Percentiles rank a stretch among this genome's conserved stretches.
Evolutionary conservation across 1,139 yeast species (phyloP).

Genomic region (Pichia sp.): DNA sequence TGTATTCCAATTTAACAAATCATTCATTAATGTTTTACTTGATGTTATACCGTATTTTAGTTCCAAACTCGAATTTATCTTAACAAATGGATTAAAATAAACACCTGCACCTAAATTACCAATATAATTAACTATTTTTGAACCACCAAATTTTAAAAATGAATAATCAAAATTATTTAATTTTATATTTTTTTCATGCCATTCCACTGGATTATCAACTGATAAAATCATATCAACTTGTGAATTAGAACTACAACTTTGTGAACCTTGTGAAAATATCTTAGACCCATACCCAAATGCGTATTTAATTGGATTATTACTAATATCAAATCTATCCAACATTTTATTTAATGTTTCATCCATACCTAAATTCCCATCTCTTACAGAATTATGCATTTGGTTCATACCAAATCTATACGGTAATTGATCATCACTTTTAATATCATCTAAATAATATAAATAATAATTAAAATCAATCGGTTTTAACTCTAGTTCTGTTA

Average conservation of each 20-base stretch:
- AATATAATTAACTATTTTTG: constrained; percentile 49
- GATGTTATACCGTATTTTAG: constrained; percentile 87
- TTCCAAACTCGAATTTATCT: constrained; percentile 38
- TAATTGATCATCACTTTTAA: constrained; percentile 39
- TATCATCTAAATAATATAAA: constrained; percentile 25
- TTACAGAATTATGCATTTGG: constrained; percentile 42
- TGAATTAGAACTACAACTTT: constrained; percentile 37
- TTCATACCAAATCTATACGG: constrained; percentile 53
- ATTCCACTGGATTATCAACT: constrained; percentile 63
- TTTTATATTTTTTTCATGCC: constrained; percentile 67
- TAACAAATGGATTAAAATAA: constrained; percentile 86
- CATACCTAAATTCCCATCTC: constrained; percentile 30
- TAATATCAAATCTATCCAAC: constrained; percentile 40
- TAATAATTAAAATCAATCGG: constrained; percentile 37
- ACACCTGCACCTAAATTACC: constrained; percentile 85
- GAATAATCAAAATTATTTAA: constrained; percentile 76
- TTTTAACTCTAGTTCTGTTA: constrained; percentile 22
- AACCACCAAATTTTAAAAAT: constrained; percentile 52
- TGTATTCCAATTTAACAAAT: constrained; percentile 75
- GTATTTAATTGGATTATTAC: constrained; percentile 30
- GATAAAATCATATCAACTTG: constrained; percentile 88
- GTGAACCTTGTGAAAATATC: constrained; percentile 75
- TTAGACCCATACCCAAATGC: constrained; percentile 96
- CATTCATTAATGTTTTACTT: constrained; percentile 51
- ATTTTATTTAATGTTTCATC: constrained; percentile 45